Evolutionary conservation across 2,329 filamentous ascomycete genomes (phyloP), one percentile per base, ranked within the genome.

Genomic region (Cytospora mali): DNA sequence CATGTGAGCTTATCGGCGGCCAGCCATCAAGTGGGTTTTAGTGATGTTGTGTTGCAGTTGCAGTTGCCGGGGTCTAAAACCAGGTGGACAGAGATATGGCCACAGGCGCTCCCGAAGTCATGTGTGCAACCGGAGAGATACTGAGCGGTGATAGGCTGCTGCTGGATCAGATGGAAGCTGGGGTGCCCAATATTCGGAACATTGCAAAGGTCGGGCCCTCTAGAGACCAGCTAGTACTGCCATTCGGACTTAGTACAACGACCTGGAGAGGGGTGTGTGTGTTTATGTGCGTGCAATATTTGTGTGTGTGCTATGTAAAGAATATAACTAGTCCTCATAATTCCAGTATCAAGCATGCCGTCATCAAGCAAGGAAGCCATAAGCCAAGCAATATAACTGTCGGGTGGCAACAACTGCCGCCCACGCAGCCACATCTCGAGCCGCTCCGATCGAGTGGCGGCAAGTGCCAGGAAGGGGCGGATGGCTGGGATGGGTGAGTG

Each of bases 11-110:
- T 60, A 59, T 59, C 57, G 31, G 16, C 33, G n/a, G 25, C 10
- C 57, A 23, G 35, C 49, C 46, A 39, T 54, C 50, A 60, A 21
- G n/a, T 21, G n/a, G n/a, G n/a, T n/a, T n/a, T n/a, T n/a, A n/a
- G 11, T 46, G 35, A 39, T 21, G n/a, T 21, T 46, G n/a, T 46
- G n/a, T 21, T 21, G 21, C 10, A 46, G n/a, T 6, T 33, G 31
- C 35, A 16, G 6, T 23, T 46, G n/a, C 42, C 23, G 42, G 14
- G 50, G 50, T 35, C 39, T 14, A 46, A 2, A 29, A 28, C 25
- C 56, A 53, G 27, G 27, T 53, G 50, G n/a, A 31, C 28, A 18
- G 6, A n/a, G 4, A 21, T 9, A 31, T 31, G 35, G 33, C 57
- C 27, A 52, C 57, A 9, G 39, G 31, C 56, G 16, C 23, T 39